These are phyloP conservation scores for Orbilia brochopaga DNA, from an alignment of 2,329 filamentous ascomycete species.

Conservation along the genomic window DNA sequence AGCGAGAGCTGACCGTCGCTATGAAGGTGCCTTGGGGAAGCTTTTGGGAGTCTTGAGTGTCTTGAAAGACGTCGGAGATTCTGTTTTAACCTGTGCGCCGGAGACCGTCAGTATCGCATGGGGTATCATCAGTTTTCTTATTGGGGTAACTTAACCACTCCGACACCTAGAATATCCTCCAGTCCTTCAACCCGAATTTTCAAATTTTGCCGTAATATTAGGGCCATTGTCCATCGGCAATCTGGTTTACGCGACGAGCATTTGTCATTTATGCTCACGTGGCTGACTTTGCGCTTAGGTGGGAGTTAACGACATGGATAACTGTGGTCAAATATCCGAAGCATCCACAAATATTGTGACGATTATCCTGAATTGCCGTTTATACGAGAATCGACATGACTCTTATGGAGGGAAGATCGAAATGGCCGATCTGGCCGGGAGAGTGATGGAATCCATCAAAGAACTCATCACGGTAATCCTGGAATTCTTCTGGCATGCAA, in stretches of 20 bases:
- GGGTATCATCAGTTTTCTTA: constrained; percentile 33
- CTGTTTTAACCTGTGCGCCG: constrained; percentile 23
- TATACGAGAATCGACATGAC: constrained; percentile 38
- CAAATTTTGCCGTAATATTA: too few relatives aligned
- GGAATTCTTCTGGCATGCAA: constrained; percentile 42
- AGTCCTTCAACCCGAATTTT: too few relatives aligned
- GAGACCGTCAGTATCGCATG: constrained; percentile 37
- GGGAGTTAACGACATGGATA: constrained; percentile 43
- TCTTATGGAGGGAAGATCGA: not conserved
- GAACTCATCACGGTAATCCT: constrained; percentile 30
- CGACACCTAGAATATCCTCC: too few relatives aligned
- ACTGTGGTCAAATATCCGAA: constrained; percentile 42
- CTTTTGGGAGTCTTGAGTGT: constrained; percentile 31
- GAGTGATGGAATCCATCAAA: constrained; percentile 25
- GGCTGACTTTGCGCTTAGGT: not conserved
- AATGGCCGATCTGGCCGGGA: constrained; percentile 6
- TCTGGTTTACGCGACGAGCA: too few relatives aligned
- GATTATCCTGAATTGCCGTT: constrained; percentile 38
- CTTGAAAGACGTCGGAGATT: constrained; percentile 31
- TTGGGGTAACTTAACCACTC: constrained; percentile 22
- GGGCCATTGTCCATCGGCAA: too few relatives aligned
- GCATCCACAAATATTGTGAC: constrained; percentile 43
- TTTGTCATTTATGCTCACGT: too few relatives aligned
- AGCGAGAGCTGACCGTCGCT: constrained; percentile 13
- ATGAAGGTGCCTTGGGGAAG: constrained; percentile 22